Evolutionary conservation across 1,284 basidiomycete species (phyloP).

Genomic region (Tetrapyrgos nigripes): DNA sequence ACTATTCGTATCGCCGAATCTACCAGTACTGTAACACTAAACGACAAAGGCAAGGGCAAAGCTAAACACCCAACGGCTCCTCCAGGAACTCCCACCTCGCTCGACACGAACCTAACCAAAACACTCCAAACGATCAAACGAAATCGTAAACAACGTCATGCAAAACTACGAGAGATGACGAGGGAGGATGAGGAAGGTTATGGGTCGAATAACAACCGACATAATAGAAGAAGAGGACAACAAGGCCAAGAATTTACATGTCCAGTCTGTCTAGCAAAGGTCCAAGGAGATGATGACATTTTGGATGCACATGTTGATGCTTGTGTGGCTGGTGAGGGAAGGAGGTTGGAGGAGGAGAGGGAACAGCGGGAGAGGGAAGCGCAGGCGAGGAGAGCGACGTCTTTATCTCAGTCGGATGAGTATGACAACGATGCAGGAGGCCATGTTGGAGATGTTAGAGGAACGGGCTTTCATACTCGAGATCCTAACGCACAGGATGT

Average conservation of each 20-base stretch:
- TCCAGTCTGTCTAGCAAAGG: constrained; percentile 65
- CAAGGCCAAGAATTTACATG: constrained; percentile 55
- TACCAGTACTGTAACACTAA: constrained; percentile 69
- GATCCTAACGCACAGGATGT: constrained; percentile 62
- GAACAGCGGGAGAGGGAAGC: constrained; percentile 33
- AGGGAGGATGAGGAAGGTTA: constrained; percentile 60
- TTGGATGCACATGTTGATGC: constrained; percentile 79
- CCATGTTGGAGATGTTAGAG: constrained; percentile 51
- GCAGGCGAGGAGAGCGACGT: constrained; percentile 37
- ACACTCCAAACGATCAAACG: constrained; percentile 63
- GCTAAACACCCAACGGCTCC: too few relatives aligned
- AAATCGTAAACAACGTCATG: constrained; percentile 67
- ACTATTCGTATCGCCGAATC: constrained; percentile 53
- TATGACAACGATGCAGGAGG: constrained; percentile 42
- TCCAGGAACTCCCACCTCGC: constrained; percentile 33
- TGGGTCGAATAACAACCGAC: constrained; percentile 25
- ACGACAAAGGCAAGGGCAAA: constrained; percentile 46
- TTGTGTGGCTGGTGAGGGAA: constrained; percentile 65
- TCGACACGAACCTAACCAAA: constrained; percentile 49
- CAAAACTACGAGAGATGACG: constrained; percentile 67
- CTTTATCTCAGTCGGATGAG: constrained; percentile 39
- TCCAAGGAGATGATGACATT: constrained; percentile 72
- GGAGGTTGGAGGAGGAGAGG: constrained; percentile 50
- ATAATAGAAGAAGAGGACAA: constrained; percentile 24
- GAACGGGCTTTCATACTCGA: constrained; percentile 71